These are phyloP conservation scores for Remersonia thermophila DNA, from an alignment of 2,329 filamentous ascomycete species.

Conservation along the genomic window DNA sequence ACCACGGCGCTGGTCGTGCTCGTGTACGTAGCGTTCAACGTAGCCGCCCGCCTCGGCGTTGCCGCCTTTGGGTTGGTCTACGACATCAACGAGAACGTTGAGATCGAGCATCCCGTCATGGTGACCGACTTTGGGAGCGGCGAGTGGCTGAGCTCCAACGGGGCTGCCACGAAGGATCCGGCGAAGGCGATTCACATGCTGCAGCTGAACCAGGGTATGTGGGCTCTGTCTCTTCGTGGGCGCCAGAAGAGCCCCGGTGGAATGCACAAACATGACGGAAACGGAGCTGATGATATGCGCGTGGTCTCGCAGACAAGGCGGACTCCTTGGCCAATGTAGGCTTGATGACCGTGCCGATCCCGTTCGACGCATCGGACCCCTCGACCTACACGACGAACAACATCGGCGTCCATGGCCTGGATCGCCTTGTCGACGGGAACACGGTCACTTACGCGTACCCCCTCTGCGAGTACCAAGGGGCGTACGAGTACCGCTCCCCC, in stretches of 20 bases:
- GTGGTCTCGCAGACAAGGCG: not conserved
- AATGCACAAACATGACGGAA: not conserved
- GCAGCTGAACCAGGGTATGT: not conserved
- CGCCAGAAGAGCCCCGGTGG: not conserved
- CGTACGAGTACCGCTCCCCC: not conserved
- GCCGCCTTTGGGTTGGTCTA: constrained; percentile 4
- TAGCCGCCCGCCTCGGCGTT: constrained; percentile 4
- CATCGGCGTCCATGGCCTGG: not conserved
- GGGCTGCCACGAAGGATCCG: not conserved
- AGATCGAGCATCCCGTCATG: not conserved
- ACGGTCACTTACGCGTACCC: constrained; percentile 4
- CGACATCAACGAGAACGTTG: constrained; percentile 1
- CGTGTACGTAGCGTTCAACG: not conserved
- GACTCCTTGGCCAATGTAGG: not conserved
- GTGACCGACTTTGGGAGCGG: not conserved
- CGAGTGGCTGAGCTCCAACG: not conserved
- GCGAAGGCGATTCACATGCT: no score
- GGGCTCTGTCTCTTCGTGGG: not conserved
- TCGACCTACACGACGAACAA: not conserved
- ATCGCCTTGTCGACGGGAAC: not conserved
- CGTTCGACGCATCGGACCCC: not conserved
- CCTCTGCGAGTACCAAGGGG: constrained; percentile 1
- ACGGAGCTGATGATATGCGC: not conserved
- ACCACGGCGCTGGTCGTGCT: constrained; percentile 1
- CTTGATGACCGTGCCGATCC: not conserved